Conservation (phyloP, 768 basidiomycete genomes). For the Pisolithus tinctorius region DNA sequence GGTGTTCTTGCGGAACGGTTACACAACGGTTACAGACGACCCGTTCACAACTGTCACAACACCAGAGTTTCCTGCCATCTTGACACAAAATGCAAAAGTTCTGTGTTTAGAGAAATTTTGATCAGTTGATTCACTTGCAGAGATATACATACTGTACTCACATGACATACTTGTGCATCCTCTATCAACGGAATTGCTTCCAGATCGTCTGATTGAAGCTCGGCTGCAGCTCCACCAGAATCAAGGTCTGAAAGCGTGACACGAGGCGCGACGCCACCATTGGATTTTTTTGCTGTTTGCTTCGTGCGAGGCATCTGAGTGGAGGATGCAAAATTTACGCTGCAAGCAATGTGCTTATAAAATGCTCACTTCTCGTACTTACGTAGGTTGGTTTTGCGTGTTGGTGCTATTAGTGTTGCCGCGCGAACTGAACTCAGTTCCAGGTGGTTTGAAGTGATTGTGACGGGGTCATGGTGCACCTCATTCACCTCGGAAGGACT, state of each 20-base stretch:
- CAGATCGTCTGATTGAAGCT: neutral
- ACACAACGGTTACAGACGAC: neutral
- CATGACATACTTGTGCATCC: neutral
- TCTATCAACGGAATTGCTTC: neutral
- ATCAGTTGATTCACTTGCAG: neutral
- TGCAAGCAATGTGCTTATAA: too few species aligned
- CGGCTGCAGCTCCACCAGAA: neutral
- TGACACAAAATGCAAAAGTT: neutral
- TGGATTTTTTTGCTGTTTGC: neutral
- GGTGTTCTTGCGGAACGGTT: too few species aligned
- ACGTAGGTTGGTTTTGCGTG: too few species aligned
- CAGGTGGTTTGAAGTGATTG: too few species aligned
- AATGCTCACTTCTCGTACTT: too few species aligned
- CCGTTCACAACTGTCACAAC: neutral
- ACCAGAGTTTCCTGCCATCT: neutral
- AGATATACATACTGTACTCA: neutral
- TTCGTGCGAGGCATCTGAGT: neutral
- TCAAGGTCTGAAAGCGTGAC: neutral
- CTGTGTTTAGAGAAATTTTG: neutral
- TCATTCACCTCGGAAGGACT: too few species aligned
- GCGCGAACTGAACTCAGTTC: too few species aligned
- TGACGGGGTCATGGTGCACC: too few species aligned
- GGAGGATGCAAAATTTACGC: neutral
- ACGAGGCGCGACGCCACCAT: neutral
- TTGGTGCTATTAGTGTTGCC: too few species aligned